Conservation (phyloP, 1,284 basidiomycete species). For the Melampsora larici-populina region DNA sequence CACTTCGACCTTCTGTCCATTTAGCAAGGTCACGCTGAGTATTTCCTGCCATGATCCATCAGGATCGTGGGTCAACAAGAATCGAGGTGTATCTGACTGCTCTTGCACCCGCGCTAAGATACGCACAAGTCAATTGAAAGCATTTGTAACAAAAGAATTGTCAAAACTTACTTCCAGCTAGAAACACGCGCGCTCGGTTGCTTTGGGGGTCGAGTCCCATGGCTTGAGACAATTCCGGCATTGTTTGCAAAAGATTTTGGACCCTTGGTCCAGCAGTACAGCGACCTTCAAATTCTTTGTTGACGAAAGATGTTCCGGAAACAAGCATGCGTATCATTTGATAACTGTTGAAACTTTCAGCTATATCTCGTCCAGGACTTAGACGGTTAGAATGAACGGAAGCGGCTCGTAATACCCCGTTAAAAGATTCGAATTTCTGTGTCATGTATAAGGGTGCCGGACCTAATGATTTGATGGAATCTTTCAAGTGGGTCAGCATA, state of each 20-base stretch:
- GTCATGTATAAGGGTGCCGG: background rate
- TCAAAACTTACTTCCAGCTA: too few species aligned
- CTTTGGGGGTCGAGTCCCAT: conserved; percentile 30
- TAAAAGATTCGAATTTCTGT: conserved; percentile 1
- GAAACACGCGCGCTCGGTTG: conserved; percentile 53
- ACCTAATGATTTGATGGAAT: conserved; percentile 41
- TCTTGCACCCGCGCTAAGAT: too few species aligned
- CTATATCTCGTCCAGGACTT: background rate
- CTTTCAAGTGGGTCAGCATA: conserved; percentile 45
- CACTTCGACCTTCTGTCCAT: too few species aligned
- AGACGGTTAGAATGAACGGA: background rate
- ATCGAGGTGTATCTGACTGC: too few species aligned
- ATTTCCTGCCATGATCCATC: too few species aligned
- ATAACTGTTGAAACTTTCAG: background rate
- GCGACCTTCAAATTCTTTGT: background rate
- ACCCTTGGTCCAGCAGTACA: too few species aligned
- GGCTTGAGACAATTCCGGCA: too few species aligned
- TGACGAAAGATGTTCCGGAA: background rate
- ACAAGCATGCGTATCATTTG: background rate
- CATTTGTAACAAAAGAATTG: too few species aligned
- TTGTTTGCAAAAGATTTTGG: too few species aligned
- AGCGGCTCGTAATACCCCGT: background rate
- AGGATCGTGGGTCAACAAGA: too few species aligned
- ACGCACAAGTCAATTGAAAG: too few species aligned
- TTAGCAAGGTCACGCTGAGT: too few species aligned